Evolutionary conservation across 73 alveolate genomes (phyloP).

Genomic region (Loxodes magnus): DNA sequence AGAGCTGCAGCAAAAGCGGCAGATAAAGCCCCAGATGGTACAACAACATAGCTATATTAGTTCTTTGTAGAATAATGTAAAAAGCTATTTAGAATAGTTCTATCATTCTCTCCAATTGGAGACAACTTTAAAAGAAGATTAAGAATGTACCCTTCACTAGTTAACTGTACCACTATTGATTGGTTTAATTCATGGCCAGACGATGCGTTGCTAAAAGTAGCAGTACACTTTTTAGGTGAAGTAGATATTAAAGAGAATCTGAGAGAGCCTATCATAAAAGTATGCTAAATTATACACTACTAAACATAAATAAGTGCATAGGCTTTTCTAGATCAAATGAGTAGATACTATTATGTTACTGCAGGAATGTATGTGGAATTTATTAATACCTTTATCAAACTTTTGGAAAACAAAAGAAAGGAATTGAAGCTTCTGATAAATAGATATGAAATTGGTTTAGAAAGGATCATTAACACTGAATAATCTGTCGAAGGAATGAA

Average conservation of each 20-base stretch:
- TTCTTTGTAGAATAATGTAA: conserved; percentile 88
- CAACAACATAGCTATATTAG: conserved; percentile 72
- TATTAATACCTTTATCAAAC: conserved; percentile 89
- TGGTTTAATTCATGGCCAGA: conserved; percentile 99
- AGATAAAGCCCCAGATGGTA: conserved; percentile 95
- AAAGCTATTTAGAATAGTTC: conserved; percentile 89
- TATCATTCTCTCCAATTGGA: conserved; percentile 99
- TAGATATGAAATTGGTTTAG: conserved; percentile 61
- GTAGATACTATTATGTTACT: conserved; percentile 96
- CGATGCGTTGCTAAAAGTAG: conserved; percentile 97
- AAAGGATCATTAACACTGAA: conserved; percentile 91
- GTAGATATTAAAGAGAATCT: conserved; percentile 72
- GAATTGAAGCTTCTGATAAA: conserved; percentile 22
- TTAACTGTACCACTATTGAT: conserved; percentile 98
- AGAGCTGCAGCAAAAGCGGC: conserved; percentile 89
- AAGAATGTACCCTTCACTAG: conserved; percentile 98
- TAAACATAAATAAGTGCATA: conserved; percentile 75
- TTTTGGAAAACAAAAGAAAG: conserved; percentile 43
- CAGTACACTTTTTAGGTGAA: conserved; percentile 66
- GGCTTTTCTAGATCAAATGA: conserved; percentile 77
- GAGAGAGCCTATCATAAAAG: conserved; percentile 55
- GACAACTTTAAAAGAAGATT: conserved; percentile 87
- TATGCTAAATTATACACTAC: conserved; percentile 86
- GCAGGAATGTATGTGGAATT: conserved; percentile 99
- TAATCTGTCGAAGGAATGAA: conserved; percentile 90